phyloP scores from a whole-genome alignment of 257 asterid genomes.

The Knoxia roxburghii region DNA sequence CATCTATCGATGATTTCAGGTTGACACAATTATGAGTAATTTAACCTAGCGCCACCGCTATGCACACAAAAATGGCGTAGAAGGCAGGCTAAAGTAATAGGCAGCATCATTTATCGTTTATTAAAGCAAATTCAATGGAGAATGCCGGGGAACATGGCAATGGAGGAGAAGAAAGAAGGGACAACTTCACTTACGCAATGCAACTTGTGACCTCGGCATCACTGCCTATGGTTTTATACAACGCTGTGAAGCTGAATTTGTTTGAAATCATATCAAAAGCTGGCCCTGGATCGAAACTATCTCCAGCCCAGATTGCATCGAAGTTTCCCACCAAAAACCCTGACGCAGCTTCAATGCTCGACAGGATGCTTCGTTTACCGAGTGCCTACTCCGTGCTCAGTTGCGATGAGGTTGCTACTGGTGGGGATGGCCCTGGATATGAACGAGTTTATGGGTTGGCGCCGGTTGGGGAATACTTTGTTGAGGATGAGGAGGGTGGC shows the following conservation, averaged over 20 bases:
- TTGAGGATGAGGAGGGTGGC: background rate
- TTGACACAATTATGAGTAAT: no score
- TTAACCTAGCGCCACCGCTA: no score
- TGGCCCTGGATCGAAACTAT: conserved; percentile 2
- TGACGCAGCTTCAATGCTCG: conserved; percentile 12
- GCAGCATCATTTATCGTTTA: no score
- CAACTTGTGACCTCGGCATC: conserved; percentile 9
- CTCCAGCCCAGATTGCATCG: conserved; percentile 1
- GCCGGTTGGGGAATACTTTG: background rate
- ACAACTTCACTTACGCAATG: background rate
- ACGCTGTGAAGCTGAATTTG: conserved; percentile 6
- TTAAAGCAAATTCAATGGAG: conserved; percentile 8
- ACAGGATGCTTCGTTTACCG: conserved; percentile 11
- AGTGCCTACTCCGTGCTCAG: background rate
- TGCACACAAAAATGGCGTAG: no score
- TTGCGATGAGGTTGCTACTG: background rate
- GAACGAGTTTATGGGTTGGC: background rate
- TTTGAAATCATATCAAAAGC: conserved; percentile 12
- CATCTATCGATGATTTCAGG: no score
- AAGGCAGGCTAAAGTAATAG: no score
- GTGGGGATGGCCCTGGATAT: background rate
- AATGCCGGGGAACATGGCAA: background rate
- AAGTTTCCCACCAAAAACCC: conserved; percentile 4
- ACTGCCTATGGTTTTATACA: conserved; percentile 12
- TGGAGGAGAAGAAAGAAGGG: background rate